phyloP scores from a whole-genome alignment of 352 stramenopile genomes.

The Ophiocytium majus region DNA sequence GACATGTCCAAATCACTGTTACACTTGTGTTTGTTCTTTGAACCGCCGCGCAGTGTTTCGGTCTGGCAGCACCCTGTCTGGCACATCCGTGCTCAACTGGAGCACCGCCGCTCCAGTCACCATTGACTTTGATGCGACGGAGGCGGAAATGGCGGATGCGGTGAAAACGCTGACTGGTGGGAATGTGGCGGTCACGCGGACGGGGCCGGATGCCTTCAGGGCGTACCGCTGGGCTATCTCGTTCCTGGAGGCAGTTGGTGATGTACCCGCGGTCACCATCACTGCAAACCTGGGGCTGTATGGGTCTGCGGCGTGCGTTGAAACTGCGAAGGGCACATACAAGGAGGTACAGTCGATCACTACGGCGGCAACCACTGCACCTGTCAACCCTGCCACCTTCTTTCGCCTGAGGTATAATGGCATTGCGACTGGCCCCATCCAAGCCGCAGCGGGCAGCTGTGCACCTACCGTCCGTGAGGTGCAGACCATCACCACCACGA shows the following conservation, averaged over 20 bases:
- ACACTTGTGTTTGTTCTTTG: conserved; percentile 15
- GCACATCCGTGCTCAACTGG: background rate
- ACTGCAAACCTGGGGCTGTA: too few relatives aligned
- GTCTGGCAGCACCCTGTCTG: background rate
- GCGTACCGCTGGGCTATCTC: conserved; percentile 86
- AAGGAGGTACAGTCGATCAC: conserved; percentile 67
- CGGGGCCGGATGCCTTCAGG: conserved; percentile 68
- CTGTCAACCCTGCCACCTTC: conserved; percentile 49
- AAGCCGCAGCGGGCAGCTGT: conserved; percentile 68
- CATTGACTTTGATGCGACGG: conserved; percentile 64
- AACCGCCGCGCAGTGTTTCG: background rate
- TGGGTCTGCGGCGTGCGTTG: too few relatives aligned
- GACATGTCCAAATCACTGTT: too few relatives aligned
- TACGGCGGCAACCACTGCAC: conserved; percentile 47
- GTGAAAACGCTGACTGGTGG: conserved; percentile 71
- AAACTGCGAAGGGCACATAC: conserved; percentile 65
- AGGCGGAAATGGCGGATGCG: conserved; percentile 68
- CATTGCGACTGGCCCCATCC: conserved; percentile 74
- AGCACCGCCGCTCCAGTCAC: background rate
- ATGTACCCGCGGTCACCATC: conserved; percentile 28
- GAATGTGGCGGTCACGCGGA: conserved; percentile 57
- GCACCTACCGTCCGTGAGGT: conserved; percentile 70
- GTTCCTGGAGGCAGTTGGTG: conserved; percentile 71
- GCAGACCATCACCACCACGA: conserved; percentile 64
- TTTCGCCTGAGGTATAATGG: conserved; percentile 64